Evolutionary conservation across 73 alveolate genomes (phyloP).

Genomic region (Breviolum minutum): DNA sequence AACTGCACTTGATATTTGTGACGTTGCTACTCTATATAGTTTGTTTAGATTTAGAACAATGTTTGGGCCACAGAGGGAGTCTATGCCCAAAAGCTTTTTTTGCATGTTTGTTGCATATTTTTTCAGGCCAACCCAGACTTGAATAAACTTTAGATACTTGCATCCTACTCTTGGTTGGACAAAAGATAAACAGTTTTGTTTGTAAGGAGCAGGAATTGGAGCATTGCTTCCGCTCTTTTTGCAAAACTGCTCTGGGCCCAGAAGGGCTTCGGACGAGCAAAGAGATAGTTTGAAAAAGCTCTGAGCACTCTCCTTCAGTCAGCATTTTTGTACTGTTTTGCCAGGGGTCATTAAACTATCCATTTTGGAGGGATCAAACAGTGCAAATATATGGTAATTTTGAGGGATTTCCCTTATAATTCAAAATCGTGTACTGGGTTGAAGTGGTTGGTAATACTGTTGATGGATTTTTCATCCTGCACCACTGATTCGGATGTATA

Average conservation of each 20-base stretch:
- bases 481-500: no score
- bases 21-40: neutral
- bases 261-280: neutral
- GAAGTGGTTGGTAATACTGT: no score
- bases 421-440: no score
- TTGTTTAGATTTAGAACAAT: neutral
- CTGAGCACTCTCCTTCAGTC: no score
- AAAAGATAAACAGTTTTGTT: neutral
- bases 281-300: no score
- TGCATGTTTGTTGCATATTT: neutral
- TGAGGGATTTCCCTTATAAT: no score
- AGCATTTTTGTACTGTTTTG: no score
- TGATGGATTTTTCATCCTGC: no score
- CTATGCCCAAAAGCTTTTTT: neutral
- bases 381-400: no score
- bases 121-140: neutral
- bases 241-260: neutral
- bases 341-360: no score
- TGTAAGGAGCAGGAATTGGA: slow-evolving; percentile 8
- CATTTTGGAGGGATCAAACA: no score
- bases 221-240: slow-evolving; percentile 14
- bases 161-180: neutral
- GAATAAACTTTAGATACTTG: neutral
- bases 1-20: neutral
- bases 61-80: neutral